A percentile compares a stretch with the other conserved stretches of the same genome.
phyloP scores from a whole-genome alignment of 169 alveolate species.

The Eimeria falciformis region DNA sequence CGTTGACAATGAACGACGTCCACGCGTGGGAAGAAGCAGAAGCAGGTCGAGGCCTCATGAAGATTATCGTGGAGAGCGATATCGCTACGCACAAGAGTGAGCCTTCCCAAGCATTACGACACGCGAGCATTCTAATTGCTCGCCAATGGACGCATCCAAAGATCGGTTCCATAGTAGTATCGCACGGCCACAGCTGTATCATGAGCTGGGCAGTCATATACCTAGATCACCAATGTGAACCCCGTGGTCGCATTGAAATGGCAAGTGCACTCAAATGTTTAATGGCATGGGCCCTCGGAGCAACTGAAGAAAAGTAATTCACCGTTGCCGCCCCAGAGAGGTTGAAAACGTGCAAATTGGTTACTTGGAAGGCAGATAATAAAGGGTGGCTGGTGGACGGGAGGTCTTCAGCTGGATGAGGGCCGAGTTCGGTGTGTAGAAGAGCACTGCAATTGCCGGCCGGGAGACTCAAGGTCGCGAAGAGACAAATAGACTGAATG shows the following conservation, averaged over 20 bases:
- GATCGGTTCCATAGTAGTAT: not conserved
- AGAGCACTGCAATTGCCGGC: slow-evolving; percentile 53
- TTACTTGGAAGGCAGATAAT: slow-evolving; percentile 32
- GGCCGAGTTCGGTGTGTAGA: slow-evolving; percentile 20
- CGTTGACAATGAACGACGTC: slow-evolving; percentile 23
- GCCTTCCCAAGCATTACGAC: not conserved
- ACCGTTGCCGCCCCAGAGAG: not conserved
- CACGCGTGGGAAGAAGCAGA: slow-evolving; percentile 60
- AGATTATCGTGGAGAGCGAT: slow-evolving; percentile 66
- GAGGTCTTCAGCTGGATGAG: slow-evolving; percentile 38
- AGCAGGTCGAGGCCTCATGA: slow-evolving; percentile 71
- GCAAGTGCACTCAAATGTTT: not conserved
- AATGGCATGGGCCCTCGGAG: not conserved
- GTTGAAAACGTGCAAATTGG: slow-evolving; percentile 35
- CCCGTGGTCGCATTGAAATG: not conserved
- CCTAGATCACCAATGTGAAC: not conserved
- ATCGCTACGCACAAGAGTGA: slow-evolving; percentile 67
- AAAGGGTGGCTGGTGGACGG: not conserved
- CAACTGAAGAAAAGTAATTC: slow-evolving; percentile 6
- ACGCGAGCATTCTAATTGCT: not conserved
- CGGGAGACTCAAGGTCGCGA: slow-evolving; percentile 21
- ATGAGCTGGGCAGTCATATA: not conserved
- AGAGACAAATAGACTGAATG: slow-evolving; percentile 22
- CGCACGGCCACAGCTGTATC: slow-evolving; percentile 5
- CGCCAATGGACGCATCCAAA: not conserved